Evolutionary conservation across 2,329 filamentous ascomycete genomes (phyloP).

Genomic region (Alternaria solani): DNA sequence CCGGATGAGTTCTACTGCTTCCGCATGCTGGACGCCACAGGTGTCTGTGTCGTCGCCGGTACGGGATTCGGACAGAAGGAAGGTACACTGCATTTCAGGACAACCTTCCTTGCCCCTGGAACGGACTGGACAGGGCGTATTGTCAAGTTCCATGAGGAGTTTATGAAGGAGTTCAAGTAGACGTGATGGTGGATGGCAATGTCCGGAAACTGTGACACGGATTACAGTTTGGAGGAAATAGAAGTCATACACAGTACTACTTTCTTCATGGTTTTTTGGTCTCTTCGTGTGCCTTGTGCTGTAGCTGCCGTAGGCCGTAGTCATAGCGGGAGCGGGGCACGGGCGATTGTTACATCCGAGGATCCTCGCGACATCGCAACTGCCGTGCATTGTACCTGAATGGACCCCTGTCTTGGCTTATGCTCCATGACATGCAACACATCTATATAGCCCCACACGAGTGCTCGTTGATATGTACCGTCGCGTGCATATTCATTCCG

Average conservation of each 20-base stretch:
- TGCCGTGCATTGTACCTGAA: slow-evolving; percentile 17
- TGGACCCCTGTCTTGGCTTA: slow-evolving; percentile 14
- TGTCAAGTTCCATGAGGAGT: slow-evolving; percentile 87
- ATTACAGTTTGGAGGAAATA: not conserved
- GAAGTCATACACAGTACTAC: not conserved
- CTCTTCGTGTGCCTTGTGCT: not conserved
- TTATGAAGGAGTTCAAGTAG: slow-evolving; percentile 79
- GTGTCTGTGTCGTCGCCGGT: slow-evolving; percentile 92
- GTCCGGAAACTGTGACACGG: not conserved
- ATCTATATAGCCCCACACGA: slow-evolving; percentile 1
- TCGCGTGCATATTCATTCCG: not conserved
- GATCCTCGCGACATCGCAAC: slow-evolving; percentile 9
- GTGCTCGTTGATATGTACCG: not conserved
- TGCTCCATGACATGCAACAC: slow-evolving; percentile 9
- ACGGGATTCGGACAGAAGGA: slow-evolving; percentile 94
- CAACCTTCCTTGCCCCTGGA: slow-evolving; percentile 94
- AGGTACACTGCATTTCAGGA: slow-evolving; percentile 90
- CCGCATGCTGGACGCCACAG: slow-evolving; percentile 88
- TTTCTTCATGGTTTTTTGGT: not conserved
- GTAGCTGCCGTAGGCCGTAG: not conserved
- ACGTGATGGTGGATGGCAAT: too few species aligned
- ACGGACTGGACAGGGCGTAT: slow-evolving; percentile 93
- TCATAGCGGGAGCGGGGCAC: slow-evolving; percentile 7
- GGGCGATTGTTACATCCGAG: slow-evolving; percentile 1
- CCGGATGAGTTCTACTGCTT: slow-evolving; percentile 96